Evolutionary conservation across 2,329 filamentous ascomycete species (phyloP), one percentile per base, ranked within the genome.

Genomic region (Arthrobotrys conoides): DNA sequence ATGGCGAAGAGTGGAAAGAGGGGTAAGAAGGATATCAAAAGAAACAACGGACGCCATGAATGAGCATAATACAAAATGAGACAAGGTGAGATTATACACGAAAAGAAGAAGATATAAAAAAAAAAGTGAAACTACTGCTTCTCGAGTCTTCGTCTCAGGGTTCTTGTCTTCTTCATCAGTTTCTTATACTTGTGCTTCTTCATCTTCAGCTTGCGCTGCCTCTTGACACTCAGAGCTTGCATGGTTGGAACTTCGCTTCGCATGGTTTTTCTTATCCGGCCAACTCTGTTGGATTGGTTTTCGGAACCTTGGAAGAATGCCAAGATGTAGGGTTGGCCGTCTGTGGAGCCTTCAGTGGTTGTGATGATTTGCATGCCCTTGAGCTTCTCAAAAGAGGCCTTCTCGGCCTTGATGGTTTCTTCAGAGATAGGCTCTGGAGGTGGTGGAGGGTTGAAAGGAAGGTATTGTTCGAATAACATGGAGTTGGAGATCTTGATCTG

Each of bases 171-270:
- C 88, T 92, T 93, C 92, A 97, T 94, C 82, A 98, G 88, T 90
- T 99, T 99, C 94, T 97, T 98, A 86, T 97, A 97, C 91, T 99
- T 99, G 89, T 98, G 95, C 90, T 98, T 99, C 92, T 99, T 99
- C 94, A 99, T 99, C 90, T 94, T 97, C 83, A 97, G 87, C 87
- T 96, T 96, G 84, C 94, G 88, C 86, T 97, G 93, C 85, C 96
- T 89, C 88, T 91, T 94, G 82, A 97, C 95, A 83, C 93, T 97
- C 84, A 99, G 93, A 80, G 93, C 89, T 79, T 91, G 86, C 91
- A 97, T 94, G 77, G 81, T 89, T 85, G 10, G 87, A 88, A 10
- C 87, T 85, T 24, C 86, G 86, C 70, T 85, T 85, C 5, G 87
- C 87, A 75, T 87, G 86, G 83, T 87, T 89, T 61, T 86, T 87